Base-by-base conservation (phyloP, 2,329 filamentous ascomycete genomes). In the Arthrinium phaeospermum region DNA sequence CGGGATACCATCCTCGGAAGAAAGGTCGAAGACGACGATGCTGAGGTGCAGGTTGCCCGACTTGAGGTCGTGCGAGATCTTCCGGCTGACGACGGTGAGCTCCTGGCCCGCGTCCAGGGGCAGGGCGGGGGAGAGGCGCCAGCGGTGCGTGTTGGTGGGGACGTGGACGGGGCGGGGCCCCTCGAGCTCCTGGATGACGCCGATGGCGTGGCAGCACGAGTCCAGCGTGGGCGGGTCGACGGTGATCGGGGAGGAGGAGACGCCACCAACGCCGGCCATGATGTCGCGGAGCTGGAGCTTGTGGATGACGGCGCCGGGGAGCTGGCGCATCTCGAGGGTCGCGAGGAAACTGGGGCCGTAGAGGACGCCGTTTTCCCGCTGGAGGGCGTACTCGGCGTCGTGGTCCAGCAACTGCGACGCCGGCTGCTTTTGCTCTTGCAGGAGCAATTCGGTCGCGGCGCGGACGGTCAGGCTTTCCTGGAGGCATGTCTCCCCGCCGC, bases 201-300 rank as follows among this genome's bases (percentile, higher is more conserved):
- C 61, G 6, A 67, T 45, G 6, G 61, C 27, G 4, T 67, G 34
- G 19, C 24, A 19, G 7, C 24, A 41, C 3, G 61, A 67, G 41
- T 44, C 61, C 61, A 67, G 24, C 30, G 61, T 67, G 16, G 61
- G 61, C 34, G 61, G 61, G 14, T 67, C 61, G 19, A 67, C 34
- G 1, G 61, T 24, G 10, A 44, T 19, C 1, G 6, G 22, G 1
- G 61, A 67, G 16, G 22, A n/a, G 27, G 27, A 30, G 27, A 0
- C 10, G 14, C 61, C 7, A 1, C 13, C 22, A 4, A 3, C 34
- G 7, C 8, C 3, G 6, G 16, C 34, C 1, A 0, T 34, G 8
- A 67, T 41, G 19, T 67, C 61, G 14, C 61, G 61, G 22, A 67
- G 19, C 19, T 44, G 8, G 22, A 67, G 13, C 7, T 37, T 67